Conservation (phyloP, 2,329 filamentous ascomycete species). For the Aspergillus viridinutans region DNA sequence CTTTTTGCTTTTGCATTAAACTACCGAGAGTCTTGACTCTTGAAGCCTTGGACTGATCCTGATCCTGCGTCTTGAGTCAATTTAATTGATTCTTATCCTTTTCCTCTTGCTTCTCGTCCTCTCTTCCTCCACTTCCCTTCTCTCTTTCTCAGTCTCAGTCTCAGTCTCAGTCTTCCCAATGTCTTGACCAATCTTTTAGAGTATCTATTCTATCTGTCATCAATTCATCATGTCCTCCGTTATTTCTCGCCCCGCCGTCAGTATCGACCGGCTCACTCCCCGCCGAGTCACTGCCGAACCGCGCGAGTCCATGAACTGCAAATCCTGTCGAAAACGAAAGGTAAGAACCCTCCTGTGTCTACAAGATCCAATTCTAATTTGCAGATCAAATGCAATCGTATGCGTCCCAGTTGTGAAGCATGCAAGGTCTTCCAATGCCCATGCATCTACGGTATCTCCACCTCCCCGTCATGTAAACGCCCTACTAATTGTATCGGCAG, state of each 20-base stretch:
- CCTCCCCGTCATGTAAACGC: not conserved
- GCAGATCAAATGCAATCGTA: slow-evolving; percentile 82
- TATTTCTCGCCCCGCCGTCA: slow-evolving; percentile 72
- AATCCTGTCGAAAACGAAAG: slow-evolving; percentile 89
- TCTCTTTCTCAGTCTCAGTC: not conserved
- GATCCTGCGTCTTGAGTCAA: not conserved
- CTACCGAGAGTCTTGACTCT: no score
- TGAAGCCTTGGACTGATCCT: no score
- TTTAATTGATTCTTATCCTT: slow-evolving; percentile 1
- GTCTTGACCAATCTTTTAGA: not conserved
- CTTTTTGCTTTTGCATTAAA: not conserved
- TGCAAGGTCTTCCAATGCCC: slow-evolving; percentile 85
- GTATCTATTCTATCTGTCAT: not conserved
- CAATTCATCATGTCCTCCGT: not conserved
- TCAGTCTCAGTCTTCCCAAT: not conserved
- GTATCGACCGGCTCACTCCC: slow-evolving; percentile 72
- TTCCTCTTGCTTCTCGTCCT: not conserved
- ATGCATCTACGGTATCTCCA: slow-evolving; percentile 75
- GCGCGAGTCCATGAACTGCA: slow-evolving; percentile 91
- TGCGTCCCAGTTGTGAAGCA: slow-evolving; percentile 79
- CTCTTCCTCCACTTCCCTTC: not conserved
- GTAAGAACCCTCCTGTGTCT: slow-evolving; percentile 44
- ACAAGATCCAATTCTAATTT: slow-evolving; percentile 1
- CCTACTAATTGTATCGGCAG: slow-evolving; percentile 42
- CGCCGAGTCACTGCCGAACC: slow-evolving; percentile 70